These are phyloP conservation scores for Inga oerstediana DNA, from an alignment of 306 rosid genomes.

Conservation along the genomic window DNA sequence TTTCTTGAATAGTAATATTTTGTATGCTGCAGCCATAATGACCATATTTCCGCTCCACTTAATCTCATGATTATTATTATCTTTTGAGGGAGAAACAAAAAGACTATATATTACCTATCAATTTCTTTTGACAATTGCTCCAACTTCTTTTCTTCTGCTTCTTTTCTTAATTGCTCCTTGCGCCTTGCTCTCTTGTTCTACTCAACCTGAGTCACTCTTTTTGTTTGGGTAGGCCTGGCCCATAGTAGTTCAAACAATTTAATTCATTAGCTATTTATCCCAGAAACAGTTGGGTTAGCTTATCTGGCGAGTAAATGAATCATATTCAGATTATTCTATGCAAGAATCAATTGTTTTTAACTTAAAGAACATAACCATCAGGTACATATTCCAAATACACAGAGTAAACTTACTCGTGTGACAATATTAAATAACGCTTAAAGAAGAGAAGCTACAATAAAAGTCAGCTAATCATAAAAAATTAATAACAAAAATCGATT, in stretches of 20 bases:
- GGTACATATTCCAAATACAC: background rate
- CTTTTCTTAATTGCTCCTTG: slow-evolving; percentile 67
- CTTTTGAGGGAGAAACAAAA: background rate
- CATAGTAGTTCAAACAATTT: slow-evolving; percentile 35
- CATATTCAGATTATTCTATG: background rate
- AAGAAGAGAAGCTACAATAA: background rate
- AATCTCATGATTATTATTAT: background rate
- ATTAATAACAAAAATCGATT: too few species aligned
- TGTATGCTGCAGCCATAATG: slow-evolving; percentile 58
- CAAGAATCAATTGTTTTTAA: background rate
- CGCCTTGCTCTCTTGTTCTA: slow-evolving; percentile 75
- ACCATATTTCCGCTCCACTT: background rate
- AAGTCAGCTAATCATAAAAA: background rate
- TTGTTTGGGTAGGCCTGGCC: slow-evolving; percentile 57
- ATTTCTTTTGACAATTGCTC: slow-evolving; percentile 69
- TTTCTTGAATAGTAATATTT: slow-evolving; percentile 66
- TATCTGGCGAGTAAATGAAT: background rate
- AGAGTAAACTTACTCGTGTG: background rate
- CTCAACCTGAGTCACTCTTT: slow-evolving; percentile 73
- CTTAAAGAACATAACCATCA: background rate
- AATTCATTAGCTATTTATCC: background rate
- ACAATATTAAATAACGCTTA: slow-evolving; percentile 5
- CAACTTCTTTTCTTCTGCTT: slow-evolving; percentile 55
- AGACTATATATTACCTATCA: slow-evolving; percentile 61
- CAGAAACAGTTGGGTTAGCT: too few species aligned